phyloP scores from a whole-genome alignment of 106 monocot genomes.

The Vanilla planifolia region DNA sequence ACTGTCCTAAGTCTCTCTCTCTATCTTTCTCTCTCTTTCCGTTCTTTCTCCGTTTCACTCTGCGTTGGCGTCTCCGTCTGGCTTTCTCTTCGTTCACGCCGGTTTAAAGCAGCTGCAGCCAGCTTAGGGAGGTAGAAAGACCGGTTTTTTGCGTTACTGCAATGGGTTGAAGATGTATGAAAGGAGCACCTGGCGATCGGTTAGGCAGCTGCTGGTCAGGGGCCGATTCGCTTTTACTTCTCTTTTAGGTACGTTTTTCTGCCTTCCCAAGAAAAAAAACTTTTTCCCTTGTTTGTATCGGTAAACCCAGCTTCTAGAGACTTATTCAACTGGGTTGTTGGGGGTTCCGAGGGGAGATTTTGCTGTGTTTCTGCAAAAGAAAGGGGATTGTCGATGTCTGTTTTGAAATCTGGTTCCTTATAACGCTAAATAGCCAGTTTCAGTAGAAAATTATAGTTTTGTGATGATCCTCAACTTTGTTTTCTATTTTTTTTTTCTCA shows the following conservation, averaged over 20 bases:
- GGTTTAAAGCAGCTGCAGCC: neutral
- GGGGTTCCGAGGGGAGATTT: neutral
- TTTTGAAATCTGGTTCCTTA: neutral
- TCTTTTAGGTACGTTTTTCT: neutral
- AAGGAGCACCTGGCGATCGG: neutral
- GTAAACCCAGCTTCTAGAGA: neutral
- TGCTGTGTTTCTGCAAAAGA: no score
- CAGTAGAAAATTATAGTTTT: no score
- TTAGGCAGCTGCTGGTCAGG: constrained; percentile 1
- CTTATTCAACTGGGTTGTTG: neutral
- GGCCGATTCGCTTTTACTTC: neutral
- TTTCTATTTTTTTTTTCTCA: neutral
- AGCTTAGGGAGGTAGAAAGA: neutral
- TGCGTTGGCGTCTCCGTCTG: neutral
- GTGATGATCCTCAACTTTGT: neutral
- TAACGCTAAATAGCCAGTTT: neutral
- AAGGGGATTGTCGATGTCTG: no score
- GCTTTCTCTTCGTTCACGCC: neutral
- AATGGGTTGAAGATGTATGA: neutral
- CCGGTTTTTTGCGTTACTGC: neutral
- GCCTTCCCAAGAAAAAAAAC: neutral
- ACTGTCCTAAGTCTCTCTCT: neutral
- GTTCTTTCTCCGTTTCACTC: neutral
- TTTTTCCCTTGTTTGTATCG: neutral
- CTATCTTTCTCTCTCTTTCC: neutral